Base-by-base conservation (phyloP, 202 grass and related monocot species). In the Schoenoplectus tabernaemontani region DNA sequence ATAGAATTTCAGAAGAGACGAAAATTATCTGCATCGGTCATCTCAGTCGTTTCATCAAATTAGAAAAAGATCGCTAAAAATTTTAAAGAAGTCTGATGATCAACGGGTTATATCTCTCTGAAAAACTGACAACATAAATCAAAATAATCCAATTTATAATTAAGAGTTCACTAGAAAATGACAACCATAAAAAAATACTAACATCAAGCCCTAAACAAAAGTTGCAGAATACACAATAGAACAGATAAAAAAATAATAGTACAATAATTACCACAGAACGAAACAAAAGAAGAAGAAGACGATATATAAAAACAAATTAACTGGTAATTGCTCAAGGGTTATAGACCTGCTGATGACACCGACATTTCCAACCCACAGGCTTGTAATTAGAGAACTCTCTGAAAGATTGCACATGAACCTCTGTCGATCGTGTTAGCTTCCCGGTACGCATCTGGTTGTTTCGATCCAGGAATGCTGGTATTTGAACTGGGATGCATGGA, bases 361-460 rank as follows among this genome's bases (percentile, higher is more conserved):
- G 84, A 89, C 96, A 98, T 83, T 92, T 98, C 95, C 95, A 98
- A 26, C 95, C 91, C 12, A 98, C 26, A 59, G 95, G 95, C 81
- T 94, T 98, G 91, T 98, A 95, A 84, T 98, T 92, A 79, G 96
- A 84, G 89, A 88, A 90, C 81, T 87, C 83, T 16, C 72, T 81
- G 67, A 82, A 78, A 67, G 62, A 83, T 72, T 79, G n/a, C 43
- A 24, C 47, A 19, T 84, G 5, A 54, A 56, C 80, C 19, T 63
- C 57, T 7, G 74, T 15, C 65, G 13, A 26, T 46, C 20, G n/a
- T 16, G 9, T 6, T 43, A 57, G 30, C 32, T 61, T 63, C 13
- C 26, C 64, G 5, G 1, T 51, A 9, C 0, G 1, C n/a, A 61
- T 65, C 15, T n/a, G 68, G 19, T 75, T 65, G 19, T 65, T 7